Evolutionary conservation across 164 flowering plant genomes (phyloP).

Genomic region (Cinnamomum chago): DNA sequence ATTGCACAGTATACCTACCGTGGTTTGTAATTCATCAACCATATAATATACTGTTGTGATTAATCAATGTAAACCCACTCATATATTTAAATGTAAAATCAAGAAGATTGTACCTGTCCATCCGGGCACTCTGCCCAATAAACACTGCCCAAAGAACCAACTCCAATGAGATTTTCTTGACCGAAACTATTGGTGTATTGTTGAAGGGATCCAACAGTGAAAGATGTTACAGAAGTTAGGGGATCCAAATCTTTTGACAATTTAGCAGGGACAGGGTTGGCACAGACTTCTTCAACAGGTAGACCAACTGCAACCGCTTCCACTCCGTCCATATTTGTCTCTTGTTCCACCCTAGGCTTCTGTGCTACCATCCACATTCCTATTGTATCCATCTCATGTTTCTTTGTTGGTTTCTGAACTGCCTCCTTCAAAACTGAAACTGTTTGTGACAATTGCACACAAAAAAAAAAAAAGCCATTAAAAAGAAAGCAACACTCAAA

Average conservation of each 20-base stretch:
- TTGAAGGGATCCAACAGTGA: conserved; percentile 73
- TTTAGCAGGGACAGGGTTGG: conserved; percentile 31
- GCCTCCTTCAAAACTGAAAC: conserved; percentile 28
- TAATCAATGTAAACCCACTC: not conserved
- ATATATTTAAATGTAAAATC: not conserved
- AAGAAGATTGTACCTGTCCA: conserved; percentile 57
- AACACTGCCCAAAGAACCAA: conserved; percentile 70
- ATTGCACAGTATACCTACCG: too few species aligned
- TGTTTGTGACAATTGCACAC: not conserved
- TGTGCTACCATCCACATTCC: conserved; percentile 7
- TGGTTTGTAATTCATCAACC: too few species aligned
- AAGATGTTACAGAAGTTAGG: conserved; percentile 36
- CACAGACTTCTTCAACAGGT: conserved; percentile 31
- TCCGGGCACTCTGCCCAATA: conserved; percentile 74
- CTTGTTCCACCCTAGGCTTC: conserved; percentile 24
- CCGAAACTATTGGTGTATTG: conserved; percentile 78
- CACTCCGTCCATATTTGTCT: conserved; percentile 13
- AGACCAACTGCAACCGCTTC: conserved; percentile 16
- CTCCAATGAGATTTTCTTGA: conserved; percentile 69
- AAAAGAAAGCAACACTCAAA: not conserved
- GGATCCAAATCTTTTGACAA: conserved; percentile 18
- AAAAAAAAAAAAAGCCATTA: not conserved
- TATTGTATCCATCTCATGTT: conserved; percentile 16
- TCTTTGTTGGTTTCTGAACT: conserved; percentile 25
- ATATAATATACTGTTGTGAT: too few species aligned